Evolutionary conservation across 1,284 basidiomycete genomes (phyloP).

Genomic region (Phenoliferia sp.): DNA sequence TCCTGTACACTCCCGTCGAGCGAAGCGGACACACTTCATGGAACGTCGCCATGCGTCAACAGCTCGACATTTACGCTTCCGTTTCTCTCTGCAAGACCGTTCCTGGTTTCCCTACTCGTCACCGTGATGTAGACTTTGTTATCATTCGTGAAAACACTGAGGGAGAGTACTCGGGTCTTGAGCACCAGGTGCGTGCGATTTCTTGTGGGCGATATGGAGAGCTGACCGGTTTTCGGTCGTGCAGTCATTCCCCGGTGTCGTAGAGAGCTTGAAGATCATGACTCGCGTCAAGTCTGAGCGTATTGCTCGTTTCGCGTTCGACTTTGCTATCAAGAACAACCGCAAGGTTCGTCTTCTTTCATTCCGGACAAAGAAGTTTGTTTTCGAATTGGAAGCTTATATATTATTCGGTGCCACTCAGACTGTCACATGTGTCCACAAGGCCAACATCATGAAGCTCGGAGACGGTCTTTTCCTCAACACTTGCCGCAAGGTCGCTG

Average conservation of each 20-base stretch:
- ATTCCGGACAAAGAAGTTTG: too few species aligned
- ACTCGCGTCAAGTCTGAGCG: conserved; percentile 94
- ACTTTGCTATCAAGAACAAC: conserved; percentile 98
- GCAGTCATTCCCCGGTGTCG: conserved; percentile 88
- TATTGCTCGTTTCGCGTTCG: conserved; percentile 95
- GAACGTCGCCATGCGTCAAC: conserved; percentile 99
- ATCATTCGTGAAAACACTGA: conserved; percentile 99
- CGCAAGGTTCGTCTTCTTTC: conserved; percentile 64
- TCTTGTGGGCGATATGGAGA: too few species aligned
- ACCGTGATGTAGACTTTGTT: conserved; percentile 95
- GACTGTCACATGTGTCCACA: conserved; percentile 99
- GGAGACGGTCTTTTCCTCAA: conserved; percentile 99
- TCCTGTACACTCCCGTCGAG: conserved; percentile 97
- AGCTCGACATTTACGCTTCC: conserved; percentile 98
- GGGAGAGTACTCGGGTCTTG: conserved; percentile 98
- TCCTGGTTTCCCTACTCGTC: conserved; percentile 93
- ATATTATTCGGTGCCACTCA: conserved; percentile 39
- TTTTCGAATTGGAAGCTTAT: background rate
- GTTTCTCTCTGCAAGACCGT: conserved; percentile 98
- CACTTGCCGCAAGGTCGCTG: conserved; percentile 92
- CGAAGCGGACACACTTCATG: conserved; percentile 96
- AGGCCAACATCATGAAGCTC: conserved; percentile 99
- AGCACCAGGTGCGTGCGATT: conserved; percentile 69
- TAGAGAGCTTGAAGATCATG: conserved; percentile 96
- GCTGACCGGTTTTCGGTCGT: background rate